phyloP scores from a whole-genome alignment of 1,284 basidiomycete species.

The Pholiota adiposa region DNA sequence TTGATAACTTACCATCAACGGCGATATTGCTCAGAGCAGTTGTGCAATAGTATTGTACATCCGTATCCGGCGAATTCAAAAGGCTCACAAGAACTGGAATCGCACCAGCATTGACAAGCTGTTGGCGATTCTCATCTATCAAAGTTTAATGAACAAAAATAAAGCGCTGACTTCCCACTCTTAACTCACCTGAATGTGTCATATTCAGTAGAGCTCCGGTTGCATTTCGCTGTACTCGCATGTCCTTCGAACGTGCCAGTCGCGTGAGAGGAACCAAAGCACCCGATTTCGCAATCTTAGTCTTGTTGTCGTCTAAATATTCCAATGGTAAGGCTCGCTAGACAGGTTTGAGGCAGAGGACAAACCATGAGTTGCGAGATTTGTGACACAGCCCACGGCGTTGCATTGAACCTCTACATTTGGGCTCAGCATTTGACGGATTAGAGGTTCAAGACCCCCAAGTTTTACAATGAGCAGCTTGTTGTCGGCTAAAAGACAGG shows the following conservation, averaged over 20 bases:
- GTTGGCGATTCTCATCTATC: slow-evolving; percentile 96
- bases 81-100: slow-evolving; percentile 97
- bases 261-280: slow-evolving; percentile 96
- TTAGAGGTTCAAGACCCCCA: slow-evolving; percentile 96
- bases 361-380: slow-evolving; percentile 96
- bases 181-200: slow-evolving; percentile 89
- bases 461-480: slow-evolving; percentile 98
- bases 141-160: slow-evolving; percentile 3
- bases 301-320: slow-evolving; percentile 94
- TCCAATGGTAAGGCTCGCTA: slow-evolving; percentile 3
- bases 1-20: slow-evolving; percentile 73
- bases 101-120: slow-evolving; percentile 97
- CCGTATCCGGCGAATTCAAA: slow-evolving; percentile 96
- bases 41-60: slow-evolving; percentile 99
- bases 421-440: slow-evolving; percentile 98
- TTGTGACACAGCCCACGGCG: slow-evolving; percentile 99
- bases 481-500: slow-evolving; percentile 81
- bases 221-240: slow-evolving; percentile 98
- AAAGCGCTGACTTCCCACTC: neutral
- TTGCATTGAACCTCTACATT: slow-evolving; percentile 99
- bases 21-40: slow-evolving; percentile 99
- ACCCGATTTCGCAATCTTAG: slow-evolving; percentile 99
- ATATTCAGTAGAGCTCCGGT: slow-evolving; percentile 98
- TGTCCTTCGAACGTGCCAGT: slow-evolving; percentile 97
- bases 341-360: slow-evolving; percentile 22